phyloP scores from a whole-genome alignment of 306 rosid genomes.

The Fragaria iinumae region DNA sequence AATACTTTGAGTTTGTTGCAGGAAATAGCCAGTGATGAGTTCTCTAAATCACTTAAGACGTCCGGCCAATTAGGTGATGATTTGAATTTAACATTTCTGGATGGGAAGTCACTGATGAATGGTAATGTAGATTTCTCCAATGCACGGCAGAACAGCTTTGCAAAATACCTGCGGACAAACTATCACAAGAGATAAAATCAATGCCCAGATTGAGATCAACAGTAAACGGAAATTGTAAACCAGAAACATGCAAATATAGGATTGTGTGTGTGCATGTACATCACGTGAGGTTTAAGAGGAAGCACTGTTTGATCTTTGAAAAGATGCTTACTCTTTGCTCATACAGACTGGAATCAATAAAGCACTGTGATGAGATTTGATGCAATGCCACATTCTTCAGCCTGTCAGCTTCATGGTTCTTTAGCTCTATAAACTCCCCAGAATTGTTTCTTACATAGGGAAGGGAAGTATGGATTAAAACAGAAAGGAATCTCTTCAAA shows the following conservation, averaged over 20 bases:
- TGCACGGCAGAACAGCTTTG: slow-evolving; percentile 62
- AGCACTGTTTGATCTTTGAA: neutral
- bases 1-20: slow-evolving; percentile 21
- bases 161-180: slow-evolving; percentile 78
- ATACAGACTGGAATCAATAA: slow-evolving; percentile 58
- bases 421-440: slow-evolving; percentile 30
- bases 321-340: slow-evolving; percentile 66
- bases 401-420: slow-evolving; percentile 31
- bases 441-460: slow-evolving; percentile 36
- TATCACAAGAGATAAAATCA: slow-evolving; percentile 47
- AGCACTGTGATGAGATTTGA: slow-evolving; percentile 64
- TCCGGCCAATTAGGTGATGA: slow-evolving; percentile 59
- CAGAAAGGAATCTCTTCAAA: slow-evolving; percentile 56
- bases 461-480: slow-evolving; percentile 56
- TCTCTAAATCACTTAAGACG: slow-evolving; percentile 50
- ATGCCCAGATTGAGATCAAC: slow-evolving; percentile 14
- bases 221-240: neutral
- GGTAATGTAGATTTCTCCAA: slow-evolving; percentile 52
- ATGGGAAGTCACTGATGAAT: slow-evolving; percentile 29
- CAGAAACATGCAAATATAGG: slow-evolving; percentile 1
- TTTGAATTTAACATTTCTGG: slow-evolving; percentile 39
- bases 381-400: slow-evolving; percentile 50
- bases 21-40: slow-evolving; percentile 24
- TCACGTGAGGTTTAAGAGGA: neutral
- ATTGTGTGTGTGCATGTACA: neutral